phyloP scores from a whole-genome alignment of 768 basidiomycete genomes.

The Clavulina sp. region DNA sequence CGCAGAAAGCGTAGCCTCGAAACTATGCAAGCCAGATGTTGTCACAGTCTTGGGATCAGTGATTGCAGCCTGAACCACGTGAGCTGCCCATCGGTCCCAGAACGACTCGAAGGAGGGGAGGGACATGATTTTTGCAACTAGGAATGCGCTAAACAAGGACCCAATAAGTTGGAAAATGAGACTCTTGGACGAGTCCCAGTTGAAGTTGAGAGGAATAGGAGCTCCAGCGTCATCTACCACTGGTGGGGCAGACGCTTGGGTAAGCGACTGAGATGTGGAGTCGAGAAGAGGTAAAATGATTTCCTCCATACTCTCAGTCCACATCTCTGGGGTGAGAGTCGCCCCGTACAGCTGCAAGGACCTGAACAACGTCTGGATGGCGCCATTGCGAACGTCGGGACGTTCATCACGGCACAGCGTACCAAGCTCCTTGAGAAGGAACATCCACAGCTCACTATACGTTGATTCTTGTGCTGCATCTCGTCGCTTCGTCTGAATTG shows the following conservation, averaged over 20 bases:
- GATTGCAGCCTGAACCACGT: constrained; percentile 54
- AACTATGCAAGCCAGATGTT: constrained; percentile 66
- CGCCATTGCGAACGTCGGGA: constrained; percentile 79
- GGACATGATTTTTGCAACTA: constrained; percentile 52
- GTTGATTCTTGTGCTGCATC: constrained; percentile 41
- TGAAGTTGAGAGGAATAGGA: constrained; percentile 19
- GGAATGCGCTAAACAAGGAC: constrained; percentile 66
- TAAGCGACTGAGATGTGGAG: constrained; percentile 33
- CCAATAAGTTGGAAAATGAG: constrained; percentile 74
- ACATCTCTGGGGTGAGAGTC: constrained; percentile 61
- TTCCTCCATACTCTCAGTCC: constrained; percentile 85
- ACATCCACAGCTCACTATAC: constrained; percentile 88
- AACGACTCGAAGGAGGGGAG: constrained; percentile 51
- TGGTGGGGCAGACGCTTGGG: not conserved
- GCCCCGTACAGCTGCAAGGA: constrained; percentile 88
- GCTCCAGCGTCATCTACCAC: constrained; percentile 3
- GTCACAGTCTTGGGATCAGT: constrained; percentile 52
- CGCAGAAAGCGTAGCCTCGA: constrained; percentile 63
- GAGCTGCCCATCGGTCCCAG: constrained; percentile 57
- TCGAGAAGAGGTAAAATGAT: constrained; percentile 78
- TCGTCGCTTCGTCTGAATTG: constrained; percentile 72
- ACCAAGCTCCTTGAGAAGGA: constrained; percentile 66
- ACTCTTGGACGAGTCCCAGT: constrained; percentile 80
- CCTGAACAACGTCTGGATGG: constrained; percentile 88
- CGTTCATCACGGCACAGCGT: constrained; percentile 66